Conservation (phyloP, 768 basidiomycete species). For the Coprinopsis sp. region DNA sequence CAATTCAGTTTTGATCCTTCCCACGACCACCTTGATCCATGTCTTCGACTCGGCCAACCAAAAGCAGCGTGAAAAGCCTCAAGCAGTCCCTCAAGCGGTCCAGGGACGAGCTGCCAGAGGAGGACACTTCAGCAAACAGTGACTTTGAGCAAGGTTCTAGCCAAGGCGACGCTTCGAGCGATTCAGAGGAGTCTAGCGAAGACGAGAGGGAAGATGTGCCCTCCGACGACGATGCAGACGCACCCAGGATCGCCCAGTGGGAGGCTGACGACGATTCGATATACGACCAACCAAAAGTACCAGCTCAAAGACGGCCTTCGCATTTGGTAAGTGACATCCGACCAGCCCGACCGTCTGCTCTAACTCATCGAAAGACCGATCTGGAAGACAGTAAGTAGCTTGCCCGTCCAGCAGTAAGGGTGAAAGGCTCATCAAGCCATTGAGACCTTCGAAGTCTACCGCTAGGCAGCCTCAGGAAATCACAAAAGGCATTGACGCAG, state of each 20-base stretch:
- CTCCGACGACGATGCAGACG: constrained; percentile 22
- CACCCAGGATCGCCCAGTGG: constrained; percentile 16
- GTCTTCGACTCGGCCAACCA: neutral
- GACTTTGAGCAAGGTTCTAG: constrained; percentile 14
- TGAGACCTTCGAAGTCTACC: constrained; percentile 59
- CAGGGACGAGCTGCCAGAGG: neutral
- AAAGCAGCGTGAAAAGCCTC: neutral
- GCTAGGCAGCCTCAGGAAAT: constrained; percentile 59
- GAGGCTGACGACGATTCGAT: constrained; percentile 27
- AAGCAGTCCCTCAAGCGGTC: too few relatives aligned
- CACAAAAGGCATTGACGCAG: constrained; percentile 51
- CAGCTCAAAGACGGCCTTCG: constrained; percentile 13
- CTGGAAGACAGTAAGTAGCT: constrained; percentile 22
- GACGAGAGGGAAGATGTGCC: constrained; percentile 11
- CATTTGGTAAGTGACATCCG: constrained; percentile 16
- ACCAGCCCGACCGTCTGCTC: neutral
- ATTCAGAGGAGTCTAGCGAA: neutral
- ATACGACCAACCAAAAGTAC: constrained; percentile 43
- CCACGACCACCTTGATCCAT: neutral
- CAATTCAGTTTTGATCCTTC: neutral
- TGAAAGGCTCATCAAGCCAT: neutral
- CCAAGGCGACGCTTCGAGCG: constrained; percentile 5
- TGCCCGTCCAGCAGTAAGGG: neutral
- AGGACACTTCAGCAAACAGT: neutral
- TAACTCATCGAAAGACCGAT: constrained; percentile 16